Percentiles rank a stretch among this genome's conserved stretches.
These are phyloP conservation scores for Musa beccarii DNA, from an alignment of 176 grass and related monocot species.

Conservation along the genomic window DNA sequence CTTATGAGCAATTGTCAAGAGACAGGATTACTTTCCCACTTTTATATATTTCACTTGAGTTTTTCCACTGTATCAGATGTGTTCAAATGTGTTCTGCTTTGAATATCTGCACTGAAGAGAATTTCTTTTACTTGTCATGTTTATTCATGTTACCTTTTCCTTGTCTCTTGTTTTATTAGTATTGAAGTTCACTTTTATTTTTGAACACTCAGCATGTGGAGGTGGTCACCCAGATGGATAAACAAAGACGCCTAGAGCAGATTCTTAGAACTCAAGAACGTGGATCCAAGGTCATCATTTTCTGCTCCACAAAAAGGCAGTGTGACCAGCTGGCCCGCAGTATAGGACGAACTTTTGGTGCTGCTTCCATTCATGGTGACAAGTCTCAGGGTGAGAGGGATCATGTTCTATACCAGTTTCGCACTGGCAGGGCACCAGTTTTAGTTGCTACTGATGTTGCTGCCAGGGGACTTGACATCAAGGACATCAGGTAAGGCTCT, in stretches of 20 bases:
- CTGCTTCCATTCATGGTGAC: constrained; percentile 78
- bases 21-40: background rate
- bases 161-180: constrained; percentile 14
- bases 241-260: constrained; percentile 78
- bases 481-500: constrained; percentile 69
- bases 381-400: constrained; percentile 92
- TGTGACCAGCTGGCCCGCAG: constrained; percentile 75
- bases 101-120: background rate
- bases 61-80: background rate
- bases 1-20: background rate
- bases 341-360: constrained; percentile 75
- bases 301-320: constrained; percentile 88
- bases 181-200: background rate
- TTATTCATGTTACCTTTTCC: constrained; percentile 3
- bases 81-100: background rate
- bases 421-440: constrained; percentile 62
- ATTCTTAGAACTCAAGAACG: constrained; percentile 92
- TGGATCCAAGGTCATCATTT: constrained; percentile 89
- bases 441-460: constrained; percentile 97
- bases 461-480: constrained; percentile 92
- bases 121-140: background rate
- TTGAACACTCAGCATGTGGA: constrained; percentile 62
- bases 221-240: constrained; percentile 70
- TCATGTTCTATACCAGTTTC: constrained; percentile 85
- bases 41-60: background rate